Conservation (phyloP, 768 basidiomycete species). For the Trichaptum fuscoviolaceum region DNA sequence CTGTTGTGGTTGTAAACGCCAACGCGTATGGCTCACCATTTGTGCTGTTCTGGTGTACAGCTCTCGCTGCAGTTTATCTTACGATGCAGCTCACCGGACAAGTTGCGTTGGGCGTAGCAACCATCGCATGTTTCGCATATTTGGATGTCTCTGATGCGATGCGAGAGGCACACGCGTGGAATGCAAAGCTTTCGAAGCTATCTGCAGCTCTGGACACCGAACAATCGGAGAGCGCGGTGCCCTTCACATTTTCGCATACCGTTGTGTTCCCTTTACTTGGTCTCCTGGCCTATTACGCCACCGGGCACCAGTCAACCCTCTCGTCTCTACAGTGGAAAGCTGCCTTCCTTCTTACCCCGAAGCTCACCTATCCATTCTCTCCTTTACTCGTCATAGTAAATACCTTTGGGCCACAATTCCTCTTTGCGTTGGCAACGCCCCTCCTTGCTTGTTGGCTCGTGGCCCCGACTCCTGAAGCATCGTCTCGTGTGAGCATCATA, state of each 20-base stretch:
- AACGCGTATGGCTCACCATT: constrained; percentile 90
- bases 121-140: constrained; percentile 65
- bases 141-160: constrained; percentile 80
- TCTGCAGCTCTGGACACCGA: constrained; percentile 33
- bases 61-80: constrained; percentile 56
- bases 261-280: constrained; percentile 73
- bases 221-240: constrained; percentile 20
- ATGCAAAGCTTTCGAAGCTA: constrained; percentile 46
- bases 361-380: constrained; percentile 66
- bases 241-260: constrained; percentile 59
- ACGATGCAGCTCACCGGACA: constrained; percentile 81
- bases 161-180: constrained; percentile 59
- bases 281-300: constrained; percentile 73
- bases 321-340: constrained; percentile 94
- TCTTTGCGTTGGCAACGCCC: constrained; percentile 63
- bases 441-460: constrained; percentile 83
- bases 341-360: constrained; percentile 76
- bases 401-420: constrained; percentile 65
- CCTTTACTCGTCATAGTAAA: constrained; percentile 73
- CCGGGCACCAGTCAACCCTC: constrained; percentile 89
- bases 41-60: constrained; percentile 71
- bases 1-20: constrained; percentile 75
- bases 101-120: constrained; percentile 57
- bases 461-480: constrained; percentile 44
- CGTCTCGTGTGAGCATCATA: constrained; percentile 25